These are phyloP conservation scores for Umbilicus rupestris DNA, from an alignment of 164 flowering plant genomes.

Conservation along the genomic window DNA sequence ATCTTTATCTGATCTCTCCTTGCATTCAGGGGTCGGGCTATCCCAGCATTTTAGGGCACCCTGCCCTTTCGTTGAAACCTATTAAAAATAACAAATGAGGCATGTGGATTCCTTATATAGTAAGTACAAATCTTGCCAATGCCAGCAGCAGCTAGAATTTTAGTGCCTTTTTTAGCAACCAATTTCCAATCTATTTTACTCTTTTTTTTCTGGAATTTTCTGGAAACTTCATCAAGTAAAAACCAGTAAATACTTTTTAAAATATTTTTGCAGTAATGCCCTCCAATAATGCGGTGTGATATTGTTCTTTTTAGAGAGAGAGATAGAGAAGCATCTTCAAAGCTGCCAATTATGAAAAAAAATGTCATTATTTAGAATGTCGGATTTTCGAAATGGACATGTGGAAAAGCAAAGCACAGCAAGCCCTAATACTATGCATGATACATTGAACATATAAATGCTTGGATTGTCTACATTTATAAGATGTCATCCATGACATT, in stretches of 20 bases:
- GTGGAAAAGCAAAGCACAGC: not conserved
- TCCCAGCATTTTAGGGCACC: not conserved
- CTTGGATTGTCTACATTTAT: not conserved
- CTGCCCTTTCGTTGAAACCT: not conserved
- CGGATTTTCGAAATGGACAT: not conserved
- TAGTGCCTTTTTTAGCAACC: not conserved
- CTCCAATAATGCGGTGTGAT: slow-evolving; percentile 1
- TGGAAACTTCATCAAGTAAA: not conserved
- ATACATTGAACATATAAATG: not conserved
- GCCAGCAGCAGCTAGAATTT: slow-evolving; percentile 3
- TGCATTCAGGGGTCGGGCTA: not conserved
- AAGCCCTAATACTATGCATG: not conserved
- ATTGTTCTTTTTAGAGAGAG: not conserved
- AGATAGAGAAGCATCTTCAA: not conserved
- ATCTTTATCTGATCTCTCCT: not conserved
- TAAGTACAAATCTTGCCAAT: not conserved
- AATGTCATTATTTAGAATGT: not conserved
- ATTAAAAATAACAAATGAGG: not conserved
- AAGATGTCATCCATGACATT: slow-evolving; percentile 5
- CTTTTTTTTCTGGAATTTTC: not conserved
- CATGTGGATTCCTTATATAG: not conserved
- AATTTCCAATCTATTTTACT: not conserved
- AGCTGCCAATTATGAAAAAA: not conserved
- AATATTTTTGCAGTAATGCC: not conserved
- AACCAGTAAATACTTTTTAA: no score